These are phyloP conservation scores for Penicillium goetzii DNA, from an alignment of 495 filamentous ascomycete species.

Conservation along the genomic window DNA sequence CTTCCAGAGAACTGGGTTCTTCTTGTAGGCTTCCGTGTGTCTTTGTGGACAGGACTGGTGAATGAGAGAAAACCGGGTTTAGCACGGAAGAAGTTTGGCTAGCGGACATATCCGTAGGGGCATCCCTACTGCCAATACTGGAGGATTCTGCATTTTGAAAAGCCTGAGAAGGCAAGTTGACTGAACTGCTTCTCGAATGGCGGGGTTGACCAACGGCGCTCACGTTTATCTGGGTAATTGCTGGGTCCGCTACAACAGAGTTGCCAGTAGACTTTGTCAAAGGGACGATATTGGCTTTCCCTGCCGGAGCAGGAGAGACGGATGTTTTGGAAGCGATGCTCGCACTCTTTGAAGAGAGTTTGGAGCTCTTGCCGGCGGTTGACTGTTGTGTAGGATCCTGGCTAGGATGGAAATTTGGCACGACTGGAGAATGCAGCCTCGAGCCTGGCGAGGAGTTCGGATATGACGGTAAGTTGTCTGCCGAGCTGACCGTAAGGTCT, in stretches of 20 bases:
- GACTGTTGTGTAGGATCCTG: conserved; percentile 43
- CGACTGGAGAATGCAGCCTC: conserved; percentile 47
- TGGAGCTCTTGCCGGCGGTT: conserved; percentile 51
- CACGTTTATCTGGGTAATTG: conserved; percentile 59
- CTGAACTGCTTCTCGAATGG: conserved; percentile 39
- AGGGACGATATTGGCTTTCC: conserved; percentile 44
- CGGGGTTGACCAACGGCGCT: conserved; percentile 54
- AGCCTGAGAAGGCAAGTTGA: conserved; percentile 35
- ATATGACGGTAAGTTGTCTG: conserved; percentile 34
- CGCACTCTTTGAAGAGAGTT: conserved; percentile 57
- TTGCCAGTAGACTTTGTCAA: conserved; percentile 52
- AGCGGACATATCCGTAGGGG: conserved; percentile 30
- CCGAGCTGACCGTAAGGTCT: conserved; percentile 26
- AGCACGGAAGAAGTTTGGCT: conserved; percentile 39
- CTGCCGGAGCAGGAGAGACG: conserved; percentile 44
- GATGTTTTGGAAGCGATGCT: conserved; percentile 58
- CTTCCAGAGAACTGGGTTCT: conserved; percentile 21
- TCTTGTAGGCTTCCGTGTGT: conserved; percentile 35
- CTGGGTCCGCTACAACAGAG: conserved; percentile 41
- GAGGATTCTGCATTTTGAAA: conserved; percentile 36
- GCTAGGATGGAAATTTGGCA: conserved; percentile 34
- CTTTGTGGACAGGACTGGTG: conserved; percentile 39
- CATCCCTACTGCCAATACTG: conserved; percentile 40
- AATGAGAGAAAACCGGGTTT: conserved; percentile 39
- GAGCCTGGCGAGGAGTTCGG: conserved; percentile 43